Base-by-base conservation (phyloP, 129 eudicot genomes). In the Flaveria ramosissima region DNA sequence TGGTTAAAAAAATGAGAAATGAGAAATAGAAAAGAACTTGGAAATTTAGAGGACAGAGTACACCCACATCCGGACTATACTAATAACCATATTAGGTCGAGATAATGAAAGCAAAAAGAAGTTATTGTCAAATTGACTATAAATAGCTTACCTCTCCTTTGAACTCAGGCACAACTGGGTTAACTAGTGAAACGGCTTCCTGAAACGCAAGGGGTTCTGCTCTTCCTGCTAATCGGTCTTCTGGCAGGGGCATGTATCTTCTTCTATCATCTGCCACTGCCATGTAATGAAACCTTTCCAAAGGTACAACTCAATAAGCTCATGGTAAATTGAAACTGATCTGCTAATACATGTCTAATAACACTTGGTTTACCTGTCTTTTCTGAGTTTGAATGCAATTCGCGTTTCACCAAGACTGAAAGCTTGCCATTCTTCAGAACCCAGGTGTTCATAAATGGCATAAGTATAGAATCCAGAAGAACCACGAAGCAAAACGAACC, bases 391-490 rank as follows among this genome's bases (percentile, higher is more conserved):
- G 70, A 88, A 88, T 2, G 89, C 83, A 45, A 85, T 74, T 63
- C 90, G 82, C 1, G 88, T 80, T 73, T 85, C 88, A 0, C 74
- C 78, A 59, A 88, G 89, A 66, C 73, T 83, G 75, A 88, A 83
- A 63, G 81, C 76, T 47, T 84, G 90, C 90, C 88, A 83, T 17
- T 79, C 85, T 52, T 45, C 67, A 21, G 80, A 72, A 68, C 76
- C 84, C 73, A 84, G 16, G 64, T 81, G 93, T 21, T 88, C 88
- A 19, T 83, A 88, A 13, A 88, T 84, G 13, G 86, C 88, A 70
- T 88, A 88, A 12, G 86, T 71, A 72, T 88, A 88, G 82, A 88
- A 83, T 20, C 90, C 93, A 9, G 93, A 88, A 20, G 85, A 81
- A 73, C 88, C 90, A 68, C 84, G 83, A 41, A 86, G 86, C 86